Evolutionary conservation across 2,329 filamentous ascomycete genomes (phyloP), one percentile per base, ranked within the genome.

Genomic region (Cylindrodendrum hubeiense): DNA sequence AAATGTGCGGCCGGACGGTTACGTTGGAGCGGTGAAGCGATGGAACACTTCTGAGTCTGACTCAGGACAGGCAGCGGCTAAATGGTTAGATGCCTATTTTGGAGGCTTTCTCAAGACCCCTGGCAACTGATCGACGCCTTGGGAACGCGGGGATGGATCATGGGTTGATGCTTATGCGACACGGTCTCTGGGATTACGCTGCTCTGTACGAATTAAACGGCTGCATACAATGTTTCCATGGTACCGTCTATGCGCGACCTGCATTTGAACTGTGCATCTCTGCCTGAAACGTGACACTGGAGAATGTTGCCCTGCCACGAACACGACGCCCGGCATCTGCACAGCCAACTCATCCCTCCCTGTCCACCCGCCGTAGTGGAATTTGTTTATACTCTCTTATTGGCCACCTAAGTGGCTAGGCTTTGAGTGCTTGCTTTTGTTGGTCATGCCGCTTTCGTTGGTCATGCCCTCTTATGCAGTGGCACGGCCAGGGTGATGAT

Each of bases 1-100:
- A 7, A 49, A 60, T 13, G 71, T 70, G 4, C 58, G 72, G 22
- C 71, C 71, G 8, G 72, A 74, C 28, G 67, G 66, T 10, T 72
- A 74, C 28, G 71, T 71, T 4, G 72, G 72, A 4, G 56, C 71
- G n/a, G 55, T 71, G 12, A 69, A 43, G 28, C 65, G 55, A 37
- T 69, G 62, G 60, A 51, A 58, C 21, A 49, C 33, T 17, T 49
- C 54, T 2, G 51, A 49, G 10, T 47, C 43, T 9, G 44, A 41
- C 26, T 47, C 62, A 2, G 67, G 67, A 33, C 39, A 54, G 51
- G 49, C 43, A n/a, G 67, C 65, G 53, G 65, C 58, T 6, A 30
- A 49, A n/a, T 69, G 67, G 67, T 26, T 69, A 7, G 61, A 63
- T 12, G 37, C 19, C 3, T 69, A 69, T 34, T 67, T 58, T 24